phyloP scores from a whole-genome alignment of 805 yeast genomes.

The Candida ulmi region DNA sequence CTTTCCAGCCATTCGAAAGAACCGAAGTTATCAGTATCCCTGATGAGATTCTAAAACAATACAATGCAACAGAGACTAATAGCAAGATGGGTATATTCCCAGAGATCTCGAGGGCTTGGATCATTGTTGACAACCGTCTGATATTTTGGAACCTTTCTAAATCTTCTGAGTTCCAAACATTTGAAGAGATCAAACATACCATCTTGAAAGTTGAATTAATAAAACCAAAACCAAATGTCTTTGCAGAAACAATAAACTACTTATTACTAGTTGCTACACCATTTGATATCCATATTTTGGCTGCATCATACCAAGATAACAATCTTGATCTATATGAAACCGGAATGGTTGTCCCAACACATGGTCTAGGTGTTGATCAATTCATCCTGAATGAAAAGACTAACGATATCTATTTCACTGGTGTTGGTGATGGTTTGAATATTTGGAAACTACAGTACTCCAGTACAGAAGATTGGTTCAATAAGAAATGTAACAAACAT shows the following conservation, averaged over 20 bases:
- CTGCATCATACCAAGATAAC: conserved; percentile 52
- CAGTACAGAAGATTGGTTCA: conserved; percentile 81
- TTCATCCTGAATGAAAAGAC: conserved; percentile 56
- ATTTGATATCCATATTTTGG: conserved; percentile 68
- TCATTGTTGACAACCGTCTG: conserved; percentile 73
- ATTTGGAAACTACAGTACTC: conserved; percentile 87
- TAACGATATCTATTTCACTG: conserved; percentile 79
- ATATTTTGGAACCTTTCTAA: conserved; percentile 76
- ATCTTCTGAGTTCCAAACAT: conserved; percentile 64
- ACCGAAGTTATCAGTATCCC: conserved; percentile 68
- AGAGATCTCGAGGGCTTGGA: conserved; percentile 79
- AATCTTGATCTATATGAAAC: conserved; percentile 74
- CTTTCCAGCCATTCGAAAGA: conserved; percentile 74
- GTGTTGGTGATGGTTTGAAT: conserved; percentile 70
- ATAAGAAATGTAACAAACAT: conserved; percentile 73
- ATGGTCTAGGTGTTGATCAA: conserved; percentile 67
- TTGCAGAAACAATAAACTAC: conserved; percentile 70
- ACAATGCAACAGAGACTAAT: conserved; percentile 56
- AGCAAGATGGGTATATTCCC: conserved; percentile 82
- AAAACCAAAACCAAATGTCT: conserved; percentile 77
- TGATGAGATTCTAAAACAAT: conserved; percentile 70
- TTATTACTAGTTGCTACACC: conserved; percentile 77
- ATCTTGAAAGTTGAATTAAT: conserved; percentile 72
- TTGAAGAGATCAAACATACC: conserved; percentile 77
- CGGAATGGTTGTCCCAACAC: conserved; percentile 71